Evolutionary conservation across 2,329 filamentous ascomycete genomes (phyloP).

Genomic region (Fonsecaea nubica): DNA sequence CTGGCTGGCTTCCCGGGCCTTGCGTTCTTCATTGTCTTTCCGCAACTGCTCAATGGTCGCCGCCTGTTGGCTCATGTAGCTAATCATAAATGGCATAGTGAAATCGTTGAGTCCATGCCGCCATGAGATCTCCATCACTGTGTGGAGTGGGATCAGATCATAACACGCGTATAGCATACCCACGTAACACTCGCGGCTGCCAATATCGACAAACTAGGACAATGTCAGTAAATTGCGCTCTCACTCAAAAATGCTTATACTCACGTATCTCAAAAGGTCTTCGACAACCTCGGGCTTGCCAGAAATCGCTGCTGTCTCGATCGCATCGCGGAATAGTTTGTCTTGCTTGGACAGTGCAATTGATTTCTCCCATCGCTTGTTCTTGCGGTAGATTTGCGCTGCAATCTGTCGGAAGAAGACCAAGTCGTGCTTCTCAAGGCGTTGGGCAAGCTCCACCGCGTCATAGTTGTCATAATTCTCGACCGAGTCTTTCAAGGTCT

Average conservation of each 20-base stretch:
- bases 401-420: slow-evolving; percentile 99
- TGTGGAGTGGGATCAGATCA: slow-evolving; percentile 89
- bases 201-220: slow-evolving; percentile 92
- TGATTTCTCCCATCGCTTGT: slow-evolving; percentile 99
- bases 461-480: slow-evolving; percentile 99
- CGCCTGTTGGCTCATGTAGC: slow-evolving; percentile 90
- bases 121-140: slow-evolving; percentile 96
- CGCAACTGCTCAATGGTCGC: slow-evolving; percentile 83
- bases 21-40: slow-evolving; percentile 95
- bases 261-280: slow-evolving; percentile 93
- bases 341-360: slow-evolving; percentile 98
- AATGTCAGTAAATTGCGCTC: slow-evolving; percentile 44
- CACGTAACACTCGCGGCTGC: slow-evolving; percentile 98
- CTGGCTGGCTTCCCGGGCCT: slow-evolving; percentile 71
- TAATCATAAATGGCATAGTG: slow-evolving; percentile 99
- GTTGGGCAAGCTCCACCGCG: slow-evolving; percentile 85
- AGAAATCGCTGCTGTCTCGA: slow-evolving; percentile 94
- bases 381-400: slow-evolving; percentile 98
- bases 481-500: slow-evolving; percentile 95
- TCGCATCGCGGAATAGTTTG: slow-evolving; percentile 99
- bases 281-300: slow-evolving; percentile 90
- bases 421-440: slow-evolving; percentile 94
- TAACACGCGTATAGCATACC: slow-evolving; percentile 99
- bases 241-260: slow-evolving; percentile 53
- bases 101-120: slow-evolving; percentile 93